These are phyloP conservation scores for Emergomyces pasteurianus DNA, from an alignment of 2,329 filamentous ascomycete genomes.

Conservation along the genomic window DNA sequence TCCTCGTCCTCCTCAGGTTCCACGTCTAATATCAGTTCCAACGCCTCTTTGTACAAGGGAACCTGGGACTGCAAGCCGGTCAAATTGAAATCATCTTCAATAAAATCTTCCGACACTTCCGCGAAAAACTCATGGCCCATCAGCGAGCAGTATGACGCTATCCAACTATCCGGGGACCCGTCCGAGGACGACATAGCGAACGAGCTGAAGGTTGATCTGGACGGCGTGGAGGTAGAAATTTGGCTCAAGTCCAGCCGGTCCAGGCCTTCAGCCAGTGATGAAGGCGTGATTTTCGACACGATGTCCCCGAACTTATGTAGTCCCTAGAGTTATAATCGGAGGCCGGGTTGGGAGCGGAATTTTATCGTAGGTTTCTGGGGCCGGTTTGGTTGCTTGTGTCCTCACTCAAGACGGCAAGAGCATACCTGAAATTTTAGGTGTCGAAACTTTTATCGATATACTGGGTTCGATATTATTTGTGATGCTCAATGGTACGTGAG, in stretches of 20 bases:
- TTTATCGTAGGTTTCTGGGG: neutral
- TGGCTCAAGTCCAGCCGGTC: slow-evolving; percentile 36
- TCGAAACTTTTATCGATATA: neutral
- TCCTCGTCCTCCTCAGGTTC: slow-evolving; percentile 79
- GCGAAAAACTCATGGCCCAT: slow-evolving; percentile 98
- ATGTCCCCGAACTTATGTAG: slow-evolving; percentile 20
- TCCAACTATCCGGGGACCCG: slow-evolving; percentile 74
- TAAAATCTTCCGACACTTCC: slow-evolving; percentile 97
- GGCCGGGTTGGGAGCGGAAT: neutral
- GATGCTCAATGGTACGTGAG: neutral
- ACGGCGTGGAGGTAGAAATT: slow-evolving; percentile 33
- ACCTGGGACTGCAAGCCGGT: slow-evolving; percentile 92
- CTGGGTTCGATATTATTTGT: neutral
- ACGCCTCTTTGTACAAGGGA: slow-evolving; percentile 95
- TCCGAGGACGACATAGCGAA: slow-evolving; percentile 35
- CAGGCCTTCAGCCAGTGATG: slow-evolving; percentile 36
- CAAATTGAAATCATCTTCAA: slow-evolving; percentile 98
- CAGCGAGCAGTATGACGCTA: slow-evolving; percentile 89
- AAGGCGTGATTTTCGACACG: slow-evolving; percentile 35
- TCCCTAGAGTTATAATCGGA: slow-evolving; percentile 2
- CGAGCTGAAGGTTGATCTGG: slow-evolving; percentile 27
- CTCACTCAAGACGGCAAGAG: neutral
- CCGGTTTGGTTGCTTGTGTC: neutral
- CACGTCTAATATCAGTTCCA: slow-evolving; percentile 98
- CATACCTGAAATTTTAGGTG: neutral